Evolutionary conservation across 257 asterid genomes (phyloP).

Genomic region (Penstemon newberryi): DNA sequence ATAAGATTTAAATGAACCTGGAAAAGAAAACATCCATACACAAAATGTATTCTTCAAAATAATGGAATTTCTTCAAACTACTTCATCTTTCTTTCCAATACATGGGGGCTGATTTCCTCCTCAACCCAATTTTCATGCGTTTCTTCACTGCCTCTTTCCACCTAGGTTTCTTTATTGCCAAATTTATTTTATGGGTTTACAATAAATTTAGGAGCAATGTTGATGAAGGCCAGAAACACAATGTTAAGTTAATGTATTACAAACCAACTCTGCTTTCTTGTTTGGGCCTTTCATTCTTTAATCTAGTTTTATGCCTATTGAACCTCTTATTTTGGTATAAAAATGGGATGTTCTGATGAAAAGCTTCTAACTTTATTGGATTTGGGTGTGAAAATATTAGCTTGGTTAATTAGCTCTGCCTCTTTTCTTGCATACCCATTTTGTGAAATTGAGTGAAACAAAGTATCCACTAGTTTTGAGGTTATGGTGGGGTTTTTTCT

Average conservation of each 20-base stretch:
- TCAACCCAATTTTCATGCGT: constrained; percentile 53
- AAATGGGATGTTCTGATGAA: constrained; percentile 52
- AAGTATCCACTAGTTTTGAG: constrained; percentile 47
- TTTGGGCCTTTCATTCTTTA: constrained; percentile 33
- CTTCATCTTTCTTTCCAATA: constrained; percentile 21
- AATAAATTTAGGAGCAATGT: constrained; percentile 26
- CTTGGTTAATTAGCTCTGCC: constrained; percentile 47
- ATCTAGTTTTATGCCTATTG: constrained; percentile 34
- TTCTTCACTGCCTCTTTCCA: constrained; percentile 54
- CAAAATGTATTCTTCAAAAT: not conserved
- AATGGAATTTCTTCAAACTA: too few species aligned
- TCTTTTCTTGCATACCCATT: constrained; percentile 31
- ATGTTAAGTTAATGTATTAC: constrained; percentile 26
- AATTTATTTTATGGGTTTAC: constrained; percentile 42
- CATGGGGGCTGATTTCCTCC: constrained; percentile 32
- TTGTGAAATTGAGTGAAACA: constrained; percentile 21
- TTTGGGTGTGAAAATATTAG: constrained; percentile 36
- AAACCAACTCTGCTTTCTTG: constrained; percentile 34
- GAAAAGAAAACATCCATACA: too few species aligned
- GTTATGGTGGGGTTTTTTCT: constrained; percentile 48
- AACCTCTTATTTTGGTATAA: constrained; percentile 46
- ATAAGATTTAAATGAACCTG: too few species aligned
- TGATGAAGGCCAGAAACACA: constrained; percentile 29
- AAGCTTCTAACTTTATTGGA: constrained; percentile 38
- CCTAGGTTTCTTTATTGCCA: constrained; percentile 37